phyloP scores from a whole-genome alignment of 768 basidiomycete species.

The Boletellus emodensis region DNA sequence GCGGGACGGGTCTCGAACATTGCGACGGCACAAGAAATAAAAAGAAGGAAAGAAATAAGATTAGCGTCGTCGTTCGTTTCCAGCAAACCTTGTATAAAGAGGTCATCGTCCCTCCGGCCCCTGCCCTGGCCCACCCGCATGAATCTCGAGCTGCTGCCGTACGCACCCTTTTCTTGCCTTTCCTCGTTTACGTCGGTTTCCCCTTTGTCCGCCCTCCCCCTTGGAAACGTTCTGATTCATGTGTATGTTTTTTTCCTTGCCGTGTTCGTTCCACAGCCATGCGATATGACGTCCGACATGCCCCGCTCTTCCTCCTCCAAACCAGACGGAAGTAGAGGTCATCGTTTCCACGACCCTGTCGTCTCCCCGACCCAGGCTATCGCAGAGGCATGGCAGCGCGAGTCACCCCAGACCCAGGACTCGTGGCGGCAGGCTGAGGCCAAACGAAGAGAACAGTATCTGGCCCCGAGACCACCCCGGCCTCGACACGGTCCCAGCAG shows the following conservation, averaged over 20 bases:
- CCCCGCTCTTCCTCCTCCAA: conserved; percentile 21
- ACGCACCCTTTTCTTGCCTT: conserved; percentile 28
- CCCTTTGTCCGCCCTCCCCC: too few relatives aligned
- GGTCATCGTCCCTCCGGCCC: conserved; percentile 23
- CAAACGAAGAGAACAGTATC: conserved; percentile 45
- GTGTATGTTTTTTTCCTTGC: conserved; percentile 22
- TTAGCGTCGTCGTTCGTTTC: conserved; percentile 15
- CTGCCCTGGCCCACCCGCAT: conserved; percentile 28
- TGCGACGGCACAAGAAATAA: too few relatives aligned
- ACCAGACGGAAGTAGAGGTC: conserved; percentile 31
- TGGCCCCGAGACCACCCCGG: conserved; percentile 32
- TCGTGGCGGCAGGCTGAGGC: conserved; percentile 57
- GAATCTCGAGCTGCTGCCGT: conserved; percentile 35
- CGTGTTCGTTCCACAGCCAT: conserved; percentile 3
- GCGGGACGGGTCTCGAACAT: conserved; percentile 26
- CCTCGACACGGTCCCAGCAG: conserved; percentile 37
- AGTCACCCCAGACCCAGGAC: conserved; percentile 56
- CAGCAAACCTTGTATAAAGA: conserved; percentile 35
- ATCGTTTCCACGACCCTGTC: conserved; percentile 24
- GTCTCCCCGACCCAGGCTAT: conserved; percentile 59
- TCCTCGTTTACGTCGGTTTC: conserved; percentile 20
- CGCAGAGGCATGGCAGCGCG: conserved; percentile 63
- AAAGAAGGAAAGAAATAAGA: conserved; percentile 22
- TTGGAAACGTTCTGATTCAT: conserved; percentile 2
- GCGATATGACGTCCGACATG: conserved; percentile 34